phyloP scores from a whole-genome alignment of 352 stramenopile genomes.

The Phytophthora aleatoria region DNA sequence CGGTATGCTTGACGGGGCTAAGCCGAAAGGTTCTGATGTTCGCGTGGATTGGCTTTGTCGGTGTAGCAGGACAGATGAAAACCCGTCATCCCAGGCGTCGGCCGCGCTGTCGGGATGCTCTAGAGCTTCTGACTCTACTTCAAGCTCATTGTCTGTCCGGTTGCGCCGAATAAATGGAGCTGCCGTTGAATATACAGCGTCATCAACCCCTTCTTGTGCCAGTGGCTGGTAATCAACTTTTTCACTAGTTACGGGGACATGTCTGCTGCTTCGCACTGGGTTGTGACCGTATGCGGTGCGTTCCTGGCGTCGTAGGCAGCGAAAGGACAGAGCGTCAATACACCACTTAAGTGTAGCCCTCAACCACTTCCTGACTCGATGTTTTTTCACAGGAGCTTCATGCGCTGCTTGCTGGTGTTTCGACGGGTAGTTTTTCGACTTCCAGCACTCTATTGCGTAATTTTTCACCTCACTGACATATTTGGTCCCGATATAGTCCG shows the following conservation, averaged over 20 bases:
- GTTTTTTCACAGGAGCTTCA: neutral
- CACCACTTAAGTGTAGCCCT: slow-evolving; percentile 5
- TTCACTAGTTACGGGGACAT: neutral
- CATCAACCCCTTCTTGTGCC: too few relatives aligned
- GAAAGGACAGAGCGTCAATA: neutral
- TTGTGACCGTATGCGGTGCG: too few relatives aligned
- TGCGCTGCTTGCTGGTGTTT: neutral
- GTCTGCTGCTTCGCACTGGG: neutral
- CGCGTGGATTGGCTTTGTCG: too few relatives aligned
- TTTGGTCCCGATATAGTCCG: neutral
- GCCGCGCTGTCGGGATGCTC: too few relatives aligned
- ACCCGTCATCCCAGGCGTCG: too few relatives aligned
- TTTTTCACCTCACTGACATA: neutral
- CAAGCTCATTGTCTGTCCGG: neutral
- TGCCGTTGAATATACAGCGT: too few relatives aligned
- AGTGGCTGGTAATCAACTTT: neutral
- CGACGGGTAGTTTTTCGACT: neutral
- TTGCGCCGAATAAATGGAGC: too few relatives aligned
- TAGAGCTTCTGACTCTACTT: neutral
- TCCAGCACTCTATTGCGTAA: neutral
- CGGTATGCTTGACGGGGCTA: too few relatives aligned
- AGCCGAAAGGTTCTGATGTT: too few relatives aligned
- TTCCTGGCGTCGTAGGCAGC: slow-evolving; percentile 2
- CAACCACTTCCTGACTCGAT: slow-evolving; percentile 11
- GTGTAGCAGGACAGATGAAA: too few relatives aligned